Conservation (phyloP, 2,329 filamentous ascomycete genomes). For the Paraconiothyrium brasiliense region DNA sequence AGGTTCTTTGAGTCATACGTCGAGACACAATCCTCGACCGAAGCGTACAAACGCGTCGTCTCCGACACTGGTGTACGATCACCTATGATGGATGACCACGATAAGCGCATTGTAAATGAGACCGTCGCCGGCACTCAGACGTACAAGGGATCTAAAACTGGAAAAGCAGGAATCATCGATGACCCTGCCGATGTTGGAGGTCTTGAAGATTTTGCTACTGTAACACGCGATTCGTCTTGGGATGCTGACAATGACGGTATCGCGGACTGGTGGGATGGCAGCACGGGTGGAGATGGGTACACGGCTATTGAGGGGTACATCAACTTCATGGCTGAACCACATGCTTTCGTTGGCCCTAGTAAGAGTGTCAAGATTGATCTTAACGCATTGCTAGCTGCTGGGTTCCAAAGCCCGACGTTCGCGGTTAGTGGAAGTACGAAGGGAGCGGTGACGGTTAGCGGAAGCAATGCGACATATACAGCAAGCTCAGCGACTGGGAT, state of each 20-base stretch:
- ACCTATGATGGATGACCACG: constrained; percentile 44
- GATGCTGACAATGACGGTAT: constrained; percentile 47
- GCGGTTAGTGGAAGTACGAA: constrained; percentile 21
- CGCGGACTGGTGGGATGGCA: constrained; percentile 50
- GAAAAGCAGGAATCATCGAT: constrained; percentile 47
- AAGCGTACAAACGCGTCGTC: constrained; percentile 49
- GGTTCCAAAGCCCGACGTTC: constrained; percentile 25
- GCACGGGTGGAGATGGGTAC: constrained; percentile 44
- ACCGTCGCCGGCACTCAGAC: constrained; percentile 41
- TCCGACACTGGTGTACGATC: constrained; percentile 45
- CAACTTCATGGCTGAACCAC: constrained; percentile 50
- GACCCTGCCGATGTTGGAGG: constrained; percentile 45
- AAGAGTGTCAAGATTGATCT: constrained; percentile 36
- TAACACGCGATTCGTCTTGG: constrained; percentile 36
- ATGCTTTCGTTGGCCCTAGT: constrained; percentile 40
- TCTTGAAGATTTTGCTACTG: constrained; percentile 44
- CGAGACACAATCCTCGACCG: constrained; percentile 40
- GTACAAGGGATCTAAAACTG: constrained; percentile 42
- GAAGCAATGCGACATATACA: constrained; percentile 20
- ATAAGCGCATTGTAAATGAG: constrained; percentile 46
- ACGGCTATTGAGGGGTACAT: constrained; percentile 47
- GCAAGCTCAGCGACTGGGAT: constrained; percentile 18
- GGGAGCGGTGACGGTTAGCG: constrained; percentile 17
- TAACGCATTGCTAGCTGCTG: constrained; percentile 23
- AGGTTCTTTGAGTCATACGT: constrained; percentile 44